phyloP scores from a whole-genome alignment of 139 green algal genomes.

The Cymbomonas tetramitiformis region DNA sequence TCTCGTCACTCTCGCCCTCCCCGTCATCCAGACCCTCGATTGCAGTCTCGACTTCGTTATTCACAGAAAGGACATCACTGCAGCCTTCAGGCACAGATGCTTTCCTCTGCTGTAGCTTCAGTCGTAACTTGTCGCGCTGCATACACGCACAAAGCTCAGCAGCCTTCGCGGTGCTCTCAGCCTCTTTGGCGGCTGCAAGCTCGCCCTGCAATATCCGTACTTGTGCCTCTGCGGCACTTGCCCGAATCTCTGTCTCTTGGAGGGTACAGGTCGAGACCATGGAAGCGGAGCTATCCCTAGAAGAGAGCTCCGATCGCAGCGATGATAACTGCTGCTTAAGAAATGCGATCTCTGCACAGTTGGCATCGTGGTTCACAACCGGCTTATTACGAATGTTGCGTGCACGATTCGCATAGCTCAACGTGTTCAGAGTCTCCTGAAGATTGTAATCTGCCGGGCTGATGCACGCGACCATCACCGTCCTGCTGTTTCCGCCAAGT shows the following conservation, averaged over 20 bases:
- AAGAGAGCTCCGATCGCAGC: not conserved
- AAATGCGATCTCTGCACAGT: not conserved
- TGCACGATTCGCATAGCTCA: slow-evolving; percentile 34
- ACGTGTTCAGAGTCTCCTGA: slow-evolving; percentile 38
- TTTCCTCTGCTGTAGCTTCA: not conserved
- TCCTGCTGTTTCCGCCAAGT: slow-evolving; percentile 36
- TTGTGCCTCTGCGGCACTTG: not conserved
- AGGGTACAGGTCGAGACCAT: slow-evolving; percentile 1
- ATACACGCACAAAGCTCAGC: not conserved
- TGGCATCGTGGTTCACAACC: slow-evolving; percentile 58
- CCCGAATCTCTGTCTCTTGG: not conserved
- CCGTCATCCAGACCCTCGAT: not conserved
- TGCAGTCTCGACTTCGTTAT: too few relatives aligned
- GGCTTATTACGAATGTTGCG: slow-evolving; percentile 91
- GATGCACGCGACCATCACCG: slow-evolving; percentile 39
- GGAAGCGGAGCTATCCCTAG: not conserved
- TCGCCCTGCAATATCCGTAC: not conserved
- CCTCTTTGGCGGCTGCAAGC: not conserved
- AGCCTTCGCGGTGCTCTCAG: not conserved
- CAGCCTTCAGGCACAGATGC: too few relatives aligned
- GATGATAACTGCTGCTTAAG: not conserved
- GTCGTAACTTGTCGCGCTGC: not conserved
- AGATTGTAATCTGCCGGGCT: slow-evolving; percentile 26
- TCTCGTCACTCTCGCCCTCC: not conserved
- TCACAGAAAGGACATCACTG: too few relatives aligned